Conservation (phyloP, 352 stramenopile genomes). For the Globisporangium perplexum region DNA sequence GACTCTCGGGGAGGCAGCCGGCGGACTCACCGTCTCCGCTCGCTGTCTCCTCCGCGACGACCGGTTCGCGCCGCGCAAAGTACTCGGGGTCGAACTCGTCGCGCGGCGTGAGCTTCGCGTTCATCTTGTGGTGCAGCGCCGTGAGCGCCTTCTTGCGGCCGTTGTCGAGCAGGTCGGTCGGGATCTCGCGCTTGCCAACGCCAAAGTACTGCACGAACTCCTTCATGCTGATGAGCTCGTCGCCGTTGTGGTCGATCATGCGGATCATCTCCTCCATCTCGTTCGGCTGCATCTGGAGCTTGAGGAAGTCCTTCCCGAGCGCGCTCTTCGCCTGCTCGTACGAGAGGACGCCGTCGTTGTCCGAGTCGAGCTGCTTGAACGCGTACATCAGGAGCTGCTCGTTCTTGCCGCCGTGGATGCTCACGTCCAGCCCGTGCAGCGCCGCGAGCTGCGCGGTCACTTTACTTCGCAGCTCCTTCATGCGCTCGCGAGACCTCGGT, state of each 20-base stretch:
- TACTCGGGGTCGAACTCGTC: constrained; percentile 38
- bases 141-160: constrained; percentile 52
- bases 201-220: constrained; percentile 84
- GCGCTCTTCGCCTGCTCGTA: constrained; percentile 64
- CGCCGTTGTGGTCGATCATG: constrained; percentile 65
- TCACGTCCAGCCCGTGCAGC: constrained; percentile 49
- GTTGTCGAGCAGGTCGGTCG: constrained; percentile 63
- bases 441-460: constrained; percentile 51
- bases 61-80: constrained; percentile 10
- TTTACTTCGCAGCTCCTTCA: constrained; percentile 58
- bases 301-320: constrained; percentile 51
- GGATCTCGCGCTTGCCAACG: constrained; percentile 41
- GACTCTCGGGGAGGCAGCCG: constrained; percentile 54
- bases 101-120: constrained; percentile 38
- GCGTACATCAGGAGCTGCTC: constrained; percentile 65
- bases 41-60: not conserved
- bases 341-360: constrained; percentile 70
- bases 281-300: constrained; percentile 37
- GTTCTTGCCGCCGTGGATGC: constrained; percentile 55
- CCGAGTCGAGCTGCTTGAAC: constrained; percentile 72
- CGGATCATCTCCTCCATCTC: constrained; percentile 75
- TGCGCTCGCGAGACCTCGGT: constrained; percentile 45
- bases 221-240: constrained; percentile 70
- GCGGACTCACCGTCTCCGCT: constrained; percentile 1
- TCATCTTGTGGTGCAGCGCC: constrained; percentile 49